A percentile compares a stretch with the other conserved stretches of the same genome.
Conservation (phyloP, 2,329 filamentous ascomycete species). For the Albifimbria verrucaria region DNA sequence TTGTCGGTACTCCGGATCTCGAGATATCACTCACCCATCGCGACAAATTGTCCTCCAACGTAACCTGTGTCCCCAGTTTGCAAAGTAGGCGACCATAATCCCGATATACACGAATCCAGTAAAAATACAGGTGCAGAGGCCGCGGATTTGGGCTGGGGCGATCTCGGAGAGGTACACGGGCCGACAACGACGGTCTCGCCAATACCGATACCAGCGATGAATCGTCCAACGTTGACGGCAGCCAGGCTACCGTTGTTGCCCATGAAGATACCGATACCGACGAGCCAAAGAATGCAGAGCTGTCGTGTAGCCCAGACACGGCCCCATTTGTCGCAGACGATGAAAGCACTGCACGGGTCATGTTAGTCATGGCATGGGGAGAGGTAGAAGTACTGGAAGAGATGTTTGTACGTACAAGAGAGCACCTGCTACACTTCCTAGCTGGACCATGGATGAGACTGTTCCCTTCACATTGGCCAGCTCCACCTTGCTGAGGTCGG, state of each 20-base stretch:
- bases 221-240: constrained; percentile 53
- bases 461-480: constrained; percentile 62
- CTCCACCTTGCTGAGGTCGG: constrained; percentile 41
- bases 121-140: constrained; percentile 56
- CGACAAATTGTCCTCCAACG: constrained; percentile 30
- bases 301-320: constrained; percentile 49
- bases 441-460: constrained; percentile 69
- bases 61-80: constrained; percentile 52
- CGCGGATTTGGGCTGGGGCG: constrained; percentile 58
- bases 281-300: constrained; percentile 44
- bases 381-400: neutral
- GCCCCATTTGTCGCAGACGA: constrained; percentile 47
- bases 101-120: constrained; percentile 20
- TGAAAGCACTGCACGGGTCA: constrained; percentile 34
- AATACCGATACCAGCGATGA: constrained; percentile 52
- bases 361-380: neutral
- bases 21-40: constrained; percentile 10
- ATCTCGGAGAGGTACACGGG: constrained; percentile 64
- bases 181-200: constrained; percentile 56
- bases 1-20: no score
- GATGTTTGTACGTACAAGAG: constrained; percentile 29
- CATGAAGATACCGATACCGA: constrained; percentile 47
- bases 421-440: constrained; percentile 63
- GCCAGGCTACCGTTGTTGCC: constrained; percentile 38
- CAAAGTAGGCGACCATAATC: constrained; percentile 54